Evolutionary conservation across 352 stramenopile species (phyloP), one percentile per base, ranked within the genome.

Genomic region (Phytopythium mirpurense): DNA sequence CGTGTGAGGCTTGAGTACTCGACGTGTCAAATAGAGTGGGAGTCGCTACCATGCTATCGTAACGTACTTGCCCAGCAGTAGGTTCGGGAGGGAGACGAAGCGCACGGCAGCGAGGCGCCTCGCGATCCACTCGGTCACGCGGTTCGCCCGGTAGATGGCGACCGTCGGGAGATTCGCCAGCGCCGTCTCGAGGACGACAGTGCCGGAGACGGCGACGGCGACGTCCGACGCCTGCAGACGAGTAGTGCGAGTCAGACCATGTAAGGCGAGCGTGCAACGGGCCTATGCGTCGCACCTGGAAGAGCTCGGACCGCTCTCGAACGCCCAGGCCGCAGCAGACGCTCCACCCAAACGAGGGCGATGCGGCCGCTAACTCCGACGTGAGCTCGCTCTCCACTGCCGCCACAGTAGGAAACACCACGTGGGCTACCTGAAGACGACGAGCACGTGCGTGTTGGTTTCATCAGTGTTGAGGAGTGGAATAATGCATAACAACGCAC

Each of bases 1-100:
- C n/a, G n/a, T n/a, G n/a, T n/a, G n/a, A n/a, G n/a, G n/a, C n/a
- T n/a, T n/a, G n/a, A n/a, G n/a, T n/a, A n/a, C n/a, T n/a, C n/a
- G n/a, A n/a, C n/a, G n/a, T n/a, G n/a, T n/a, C n/a, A n/a, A n/a
- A n/a, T n/a, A n/a, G n/a, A n/a, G n/a, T n/a, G n/a, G n/a, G n/a
- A n/a, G n/a, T n/a, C n/a, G n/a, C n/a, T n/a, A n/a, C n/a, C n/a
- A n/a, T n/a, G n/a, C n/a, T n/a, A n/a, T n/a, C n/a, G n/a, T n/a
- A n/a, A n/a, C 65, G 21, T 40, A 88, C 75, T 66, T 68, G 40
- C 74, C 74, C 6, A 85, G 63, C 18, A 92, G 56, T 0, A 92
- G 58, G 50, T 90, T 92, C 11, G 82, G 82, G 18, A 92, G 56
- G 8, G 82, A 90, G n/a, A 92, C 78, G 47, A 81, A 89, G 4